Evolutionary conservation across 305 asterid species (phyloP).

Genomic region (Caryopteris hybrid): DNA sequence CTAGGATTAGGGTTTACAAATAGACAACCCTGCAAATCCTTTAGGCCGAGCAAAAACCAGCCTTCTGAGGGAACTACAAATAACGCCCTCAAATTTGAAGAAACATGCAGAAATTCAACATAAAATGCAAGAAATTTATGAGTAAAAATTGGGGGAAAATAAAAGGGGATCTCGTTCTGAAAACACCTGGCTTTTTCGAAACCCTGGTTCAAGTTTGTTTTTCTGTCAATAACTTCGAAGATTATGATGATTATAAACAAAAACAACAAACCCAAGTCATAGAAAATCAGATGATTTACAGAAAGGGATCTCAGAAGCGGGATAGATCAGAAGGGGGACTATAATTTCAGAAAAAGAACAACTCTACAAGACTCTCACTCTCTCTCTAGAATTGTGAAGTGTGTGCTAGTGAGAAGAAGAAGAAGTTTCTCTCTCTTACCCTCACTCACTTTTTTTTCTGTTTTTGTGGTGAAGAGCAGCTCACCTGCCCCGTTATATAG

Average conservation of each 20-base stretch:
- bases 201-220: conserved; percentile 47
- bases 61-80: conserved; percentile 41
- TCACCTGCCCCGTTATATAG: conserved; percentile 18
- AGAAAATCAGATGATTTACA: conserved; percentile 51
- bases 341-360: background rate
- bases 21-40: conserved; percentile 56
- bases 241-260: background rate
- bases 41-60: conserved; percentile 21
- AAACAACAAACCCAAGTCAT: conserved; percentile 31
- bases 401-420: conserved; percentile 49
- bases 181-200: conserved; percentile 63
- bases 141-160: background rate
- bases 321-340: conserved; percentile 27
- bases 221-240: conserved; percentile 12
- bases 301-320: conserved; percentile 81
- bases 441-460: conserved; percentile 26
- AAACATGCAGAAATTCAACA: background rate
- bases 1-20: conserved; percentile 59
- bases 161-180: conserved; percentile 50
- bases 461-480: conserved; percentile 11
- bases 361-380: background rate
- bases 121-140: background rate
- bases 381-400: conserved; percentile 23
- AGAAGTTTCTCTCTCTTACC: conserved; percentile 29
- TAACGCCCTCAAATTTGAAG: conserved; percentile 30